These are phyloP conservation scores for Calonectria leucothoes DNA, from an alignment of 2,329 filamentous ascomycete genomes.

Conservation along the genomic window DNA sequence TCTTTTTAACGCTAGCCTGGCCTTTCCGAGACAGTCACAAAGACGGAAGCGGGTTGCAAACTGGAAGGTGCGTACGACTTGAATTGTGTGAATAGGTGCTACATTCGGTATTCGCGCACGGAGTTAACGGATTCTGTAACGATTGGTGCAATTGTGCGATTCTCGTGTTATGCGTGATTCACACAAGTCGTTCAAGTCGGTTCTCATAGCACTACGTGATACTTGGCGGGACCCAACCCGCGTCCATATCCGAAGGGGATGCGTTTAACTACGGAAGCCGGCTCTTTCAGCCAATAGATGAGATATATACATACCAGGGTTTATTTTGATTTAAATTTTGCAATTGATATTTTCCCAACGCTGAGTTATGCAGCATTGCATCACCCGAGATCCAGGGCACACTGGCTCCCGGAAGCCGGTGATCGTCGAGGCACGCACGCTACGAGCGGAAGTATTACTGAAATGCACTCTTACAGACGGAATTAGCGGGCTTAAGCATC, in stretches of 20 bases:
- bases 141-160: background rate
- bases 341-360: background rate
- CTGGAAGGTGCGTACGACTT: conserved; percentile 1
- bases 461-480: background rate
- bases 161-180: background rate
- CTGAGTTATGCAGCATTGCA: background rate
- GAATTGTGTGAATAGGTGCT: background rate
- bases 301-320: too few species aligned
- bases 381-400: conserved; percentile 10
- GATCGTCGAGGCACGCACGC: background rate
- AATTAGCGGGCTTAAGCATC: conserved; percentile 30
- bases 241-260: background rate
- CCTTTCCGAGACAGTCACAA: background rate
- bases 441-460: background rate
- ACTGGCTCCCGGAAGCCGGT: conserved; percentile 27
- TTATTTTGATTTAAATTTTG: too few species aligned
- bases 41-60: background rate
- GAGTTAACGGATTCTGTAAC: conserved; percentile 18
- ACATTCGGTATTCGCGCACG: conserved; percentile 1
- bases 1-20: background rate
- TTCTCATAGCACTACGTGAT: background rate
- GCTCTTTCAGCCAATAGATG: background rate
- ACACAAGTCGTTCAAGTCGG: background rate
- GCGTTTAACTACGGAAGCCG: background rate
- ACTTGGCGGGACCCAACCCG: background rate